These are phyloP conservation scores for Venustampulla echinocandica DNA, from an alignment of 495 filamentous ascomycete genomes.

Conservation along the genomic window DNA sequence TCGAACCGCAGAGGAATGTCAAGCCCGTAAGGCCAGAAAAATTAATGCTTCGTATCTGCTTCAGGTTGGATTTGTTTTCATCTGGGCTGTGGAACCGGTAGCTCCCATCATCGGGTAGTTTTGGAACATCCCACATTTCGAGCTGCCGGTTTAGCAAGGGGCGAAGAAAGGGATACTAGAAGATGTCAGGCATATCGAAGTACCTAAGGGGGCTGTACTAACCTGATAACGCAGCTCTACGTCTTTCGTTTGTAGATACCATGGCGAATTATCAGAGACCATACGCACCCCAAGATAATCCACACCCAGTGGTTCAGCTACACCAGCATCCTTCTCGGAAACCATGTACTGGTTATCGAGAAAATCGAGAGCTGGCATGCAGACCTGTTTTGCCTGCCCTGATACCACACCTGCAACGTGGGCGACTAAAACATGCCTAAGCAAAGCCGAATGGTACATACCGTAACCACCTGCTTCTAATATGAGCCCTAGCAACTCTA, in stretches of 20 bases:
- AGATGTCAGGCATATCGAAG: not conserved
- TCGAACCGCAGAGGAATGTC: not conserved
- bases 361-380: no score
- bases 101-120: not conserved
- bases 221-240: not conserved
- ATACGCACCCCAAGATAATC: not conserved
- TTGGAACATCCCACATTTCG: not conserved
- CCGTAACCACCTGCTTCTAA: not conserved
- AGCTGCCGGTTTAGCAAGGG: not conserved
- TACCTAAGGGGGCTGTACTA: not conserved
- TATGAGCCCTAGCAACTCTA: not conserved
- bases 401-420: not conserved
- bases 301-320: not conserved
- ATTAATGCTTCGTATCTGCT: conserved; percentile 2
- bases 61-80: not conserved
- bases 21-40: not conserved
- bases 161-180: not conserved
- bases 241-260: not conserved
- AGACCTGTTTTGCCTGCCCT: not conserved
- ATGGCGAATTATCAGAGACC: not conserved
- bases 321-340: not conserved
- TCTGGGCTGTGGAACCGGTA: not conserved
- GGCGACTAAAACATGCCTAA: not conserved
- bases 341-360: not conserved
- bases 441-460: not conserved